Evolutionary conservation across 2,329 filamentous ascomycete species (phyloP), one percentile per base, ranked within the genome.

Genomic region (Elsinoe australis): DNA sequence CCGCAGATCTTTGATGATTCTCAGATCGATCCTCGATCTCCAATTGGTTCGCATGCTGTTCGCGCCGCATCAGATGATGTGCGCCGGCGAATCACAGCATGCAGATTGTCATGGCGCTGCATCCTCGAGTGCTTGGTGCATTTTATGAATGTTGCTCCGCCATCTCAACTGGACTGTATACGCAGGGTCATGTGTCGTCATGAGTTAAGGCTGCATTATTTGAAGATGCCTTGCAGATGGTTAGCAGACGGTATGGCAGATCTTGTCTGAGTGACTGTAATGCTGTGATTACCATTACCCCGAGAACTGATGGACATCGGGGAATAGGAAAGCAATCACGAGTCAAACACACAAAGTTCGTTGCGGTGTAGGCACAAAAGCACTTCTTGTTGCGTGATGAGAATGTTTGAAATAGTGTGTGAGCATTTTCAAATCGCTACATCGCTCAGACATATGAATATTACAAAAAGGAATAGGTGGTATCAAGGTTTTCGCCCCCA

Each of bases 391-490:
- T n/a, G n/a, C n/a, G n/a, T n/a, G n/a, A n/a, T n/a, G n/a, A n/a
- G n/a, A n/a, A n/a, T n/a, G n/a, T n/a, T n/a, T n/a, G n/a, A 15
- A 15, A 26, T n/a, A 44, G 18, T 44, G 7, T 29, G 26, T 7
- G 10, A 32, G 26, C 38, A 42, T 38, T 41, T 41, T 28, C 19
- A 18, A 24, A 41, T 41, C 39, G 24, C 24, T 32, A 44, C 14
- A 14, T 44, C 39, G 39, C 39, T 32, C 15, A 10, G 6, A 28
- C n/a, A n/a, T n/a, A n/a, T n/a, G 19, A 32, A 14, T 44, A 44
- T 44, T 44, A 44, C 39, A 44, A 44, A 44, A 42, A 31, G 22
- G 26, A 44, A 32, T 44, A 44, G 24, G 39, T 44, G 39, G 39
- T 44, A 44, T 44, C 39, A 31, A 44, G 39, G 24, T 22, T 19